These are phyloP conservation scores for Solanum etuberosum DNA, from an alignment of 257 asterid genomes.

Conservation along the genomic window DNA sequence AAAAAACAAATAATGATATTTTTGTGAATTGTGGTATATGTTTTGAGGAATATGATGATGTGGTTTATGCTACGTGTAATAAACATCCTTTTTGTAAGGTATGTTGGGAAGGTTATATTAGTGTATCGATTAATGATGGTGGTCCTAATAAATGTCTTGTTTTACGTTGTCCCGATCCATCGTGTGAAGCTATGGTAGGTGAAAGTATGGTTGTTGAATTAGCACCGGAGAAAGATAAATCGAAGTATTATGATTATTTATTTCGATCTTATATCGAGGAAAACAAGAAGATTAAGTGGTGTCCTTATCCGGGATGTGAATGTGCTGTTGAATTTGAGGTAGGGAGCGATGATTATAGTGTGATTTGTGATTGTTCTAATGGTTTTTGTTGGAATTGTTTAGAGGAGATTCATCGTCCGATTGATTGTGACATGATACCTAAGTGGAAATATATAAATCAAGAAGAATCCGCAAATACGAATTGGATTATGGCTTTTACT, in stretches of 20 bases:
- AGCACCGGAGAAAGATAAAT: background rate
- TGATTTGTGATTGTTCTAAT: conserved; percentile 3
- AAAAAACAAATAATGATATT: background rate
- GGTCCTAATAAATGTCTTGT: background rate
- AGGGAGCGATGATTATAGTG: background rate
- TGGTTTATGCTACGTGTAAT: background rate
- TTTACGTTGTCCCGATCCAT: background rate
- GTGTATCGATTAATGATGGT: background rate
- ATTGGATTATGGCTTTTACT: background rate
- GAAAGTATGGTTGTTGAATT: background rate
- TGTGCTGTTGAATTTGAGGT: background rate
- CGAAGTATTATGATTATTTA: background rate
- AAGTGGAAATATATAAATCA: background rate
- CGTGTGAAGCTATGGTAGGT: background rate
- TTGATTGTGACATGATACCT: background rate
- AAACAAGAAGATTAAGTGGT: conserved; percentile 2
- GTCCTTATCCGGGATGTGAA: conserved; percentile 2
- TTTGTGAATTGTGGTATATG: background rate
- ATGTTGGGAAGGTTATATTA: background rate
- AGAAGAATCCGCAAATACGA: background rate
- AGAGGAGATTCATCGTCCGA: conserved; percentile 9
- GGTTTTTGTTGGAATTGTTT: conserved; percentile 9
- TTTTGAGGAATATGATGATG: background rate
- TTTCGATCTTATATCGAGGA: background rate
- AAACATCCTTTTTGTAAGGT: background rate